These are phyloP conservation scores for Ottelia alismoides DNA, from an alignment of 106 monocot genomes.

Conservation along the genomic window DNA sequence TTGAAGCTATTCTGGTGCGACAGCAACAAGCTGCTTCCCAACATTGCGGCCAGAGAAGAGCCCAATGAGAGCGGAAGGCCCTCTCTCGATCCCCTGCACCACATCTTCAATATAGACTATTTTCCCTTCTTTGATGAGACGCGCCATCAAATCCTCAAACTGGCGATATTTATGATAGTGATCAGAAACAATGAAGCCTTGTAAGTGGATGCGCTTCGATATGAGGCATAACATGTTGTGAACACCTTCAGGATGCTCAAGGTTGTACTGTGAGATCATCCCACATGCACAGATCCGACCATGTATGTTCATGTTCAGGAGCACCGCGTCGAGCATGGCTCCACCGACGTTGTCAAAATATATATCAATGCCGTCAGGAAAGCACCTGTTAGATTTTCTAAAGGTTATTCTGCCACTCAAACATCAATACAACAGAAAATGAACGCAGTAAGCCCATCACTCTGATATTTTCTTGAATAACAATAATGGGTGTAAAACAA, in stretches of 20 bases:
- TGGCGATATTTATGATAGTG: slow-evolving; percentile 2
- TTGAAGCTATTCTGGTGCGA: too few relatives aligned
- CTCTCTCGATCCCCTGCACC: slow-evolving; percentile 9
- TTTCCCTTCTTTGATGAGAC: slow-evolving; percentile 10
- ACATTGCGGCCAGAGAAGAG: too few relatives aligned
- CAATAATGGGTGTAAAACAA: too few relatives aligned
- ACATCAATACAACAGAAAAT: too few relatives aligned
- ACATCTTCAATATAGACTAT: slow-evolving; percentile 10
- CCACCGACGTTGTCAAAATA: too few relatives aligned
- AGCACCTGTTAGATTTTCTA: too few relatives aligned
- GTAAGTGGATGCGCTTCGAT: slow-evolving; percentile 1
- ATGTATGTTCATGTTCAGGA: too few relatives aligned
- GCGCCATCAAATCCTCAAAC: neutral
- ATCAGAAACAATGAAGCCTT: slow-evolving; percentile 4
- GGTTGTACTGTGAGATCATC: slow-evolving; percentile 16
- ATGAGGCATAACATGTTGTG: neutral
- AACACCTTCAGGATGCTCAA: slow-evolving; percentile 3
- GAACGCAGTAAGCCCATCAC: too few relatives aligned
- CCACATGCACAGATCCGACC: slow-evolving; percentile 9
- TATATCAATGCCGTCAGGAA: neutral
- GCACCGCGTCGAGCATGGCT: too few relatives aligned
- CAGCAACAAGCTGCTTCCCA: too few relatives aligned
- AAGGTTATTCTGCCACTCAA: too few relatives aligned
- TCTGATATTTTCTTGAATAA: too few relatives aligned
- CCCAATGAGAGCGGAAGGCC: slow-evolving; percentile 12